Evolutionary conservation across 2,329 filamentous ascomycete species (phyloP), one percentile per base, ranked within the genome.

Genomic region (Trichothecium roseum): DNA sequence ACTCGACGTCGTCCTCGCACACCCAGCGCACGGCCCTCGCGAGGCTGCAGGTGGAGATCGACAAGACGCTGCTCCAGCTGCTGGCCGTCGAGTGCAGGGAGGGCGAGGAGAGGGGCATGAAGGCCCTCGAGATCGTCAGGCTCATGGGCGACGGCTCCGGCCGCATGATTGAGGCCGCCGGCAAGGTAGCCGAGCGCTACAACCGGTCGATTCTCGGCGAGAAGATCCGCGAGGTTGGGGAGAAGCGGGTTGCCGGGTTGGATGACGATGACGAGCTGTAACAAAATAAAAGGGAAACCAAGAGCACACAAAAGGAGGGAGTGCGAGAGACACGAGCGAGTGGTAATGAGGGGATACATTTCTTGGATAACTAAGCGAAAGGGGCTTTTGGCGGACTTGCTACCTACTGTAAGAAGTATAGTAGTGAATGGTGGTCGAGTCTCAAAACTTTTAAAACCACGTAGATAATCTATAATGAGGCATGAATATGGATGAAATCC

Each of bases 61-160:
- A 98, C 64, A 94, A 94, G 64, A 78, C 81, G 30, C 66, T 98
- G 34, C 65, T 98, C 43, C 87, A 95, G 63, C 72, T 96, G 54
- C 67, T 98, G 51, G 88, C 85, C 3, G 66, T 81, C 6, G 91
- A 96, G 64, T 98, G 91, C 55, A 78, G 87, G 40, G 85, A 91
- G 45, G 86, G 87, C 30, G 91, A 98, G 56, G 88, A 96, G 43
- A 72, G 83, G 20, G 89, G 88, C 5, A 95, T 95, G 86, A 86
- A 89, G 46, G 89, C 89, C 1, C 65, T 98, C 26, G 93, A 98
- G 61, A 73, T 96, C 49, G 91, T 94, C 20, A 69, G 74, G 42
- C 66, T 98, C 50, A 84, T 98, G 79, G 74, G 73, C 30, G 88
- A 96, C 61, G 69, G 77, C 31, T 83, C 76, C 40, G 89, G 89